A percentile compares a stretch with the other conserved stretches of the same genome.
Evolutionary conservation across 352 stramenopile species (phyloP).

Genomic region (Pythium periplocum): DNA sequence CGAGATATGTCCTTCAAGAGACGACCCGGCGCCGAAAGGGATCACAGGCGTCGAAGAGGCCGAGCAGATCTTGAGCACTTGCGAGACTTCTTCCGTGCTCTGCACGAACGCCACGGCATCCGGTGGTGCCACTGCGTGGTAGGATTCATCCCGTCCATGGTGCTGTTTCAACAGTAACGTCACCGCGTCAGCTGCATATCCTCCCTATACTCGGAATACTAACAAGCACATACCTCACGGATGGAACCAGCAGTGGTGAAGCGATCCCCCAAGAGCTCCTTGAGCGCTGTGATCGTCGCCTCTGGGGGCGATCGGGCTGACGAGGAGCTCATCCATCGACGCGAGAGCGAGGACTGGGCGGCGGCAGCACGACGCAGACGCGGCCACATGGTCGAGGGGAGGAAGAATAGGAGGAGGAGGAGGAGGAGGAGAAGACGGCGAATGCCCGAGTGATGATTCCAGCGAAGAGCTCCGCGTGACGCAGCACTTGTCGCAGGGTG

Average conservation of each 20-base stretch:
- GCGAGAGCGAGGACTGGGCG: too few species aligned
- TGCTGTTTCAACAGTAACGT: slow-evolving; percentile 27
- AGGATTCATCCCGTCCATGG: slow-evolving; percentile 90
- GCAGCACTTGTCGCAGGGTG: too few species aligned
- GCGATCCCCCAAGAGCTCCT: slow-evolving; percentile 58
- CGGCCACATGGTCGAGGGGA: too few species aligned
- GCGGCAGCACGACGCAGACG: too few species aligned
- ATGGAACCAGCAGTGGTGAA: slow-evolving; percentile 60
- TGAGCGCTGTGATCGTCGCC: slow-evolving; percentile 40
- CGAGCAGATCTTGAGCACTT: slow-evolving; percentile 89
- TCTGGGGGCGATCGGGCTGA: slow-evolving; percentile 6
- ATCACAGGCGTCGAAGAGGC: slow-evolving; percentile 87
- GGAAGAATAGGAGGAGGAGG: too few species aligned
- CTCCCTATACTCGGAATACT: too few species aligned
- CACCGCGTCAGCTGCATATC: background rate
- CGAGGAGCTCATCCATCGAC: too few species aligned
- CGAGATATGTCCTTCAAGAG: slow-evolving; percentile 95
- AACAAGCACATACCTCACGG: slow-evolving; percentile 33
- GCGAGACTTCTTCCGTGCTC: slow-evolving; percentile 83
- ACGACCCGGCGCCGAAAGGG: slow-evolving; percentile 89
- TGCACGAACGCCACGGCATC: slow-evolving; percentile 86
- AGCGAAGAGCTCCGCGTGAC: too few species aligned
- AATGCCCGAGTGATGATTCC: too few species aligned
- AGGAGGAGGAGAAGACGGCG: too few species aligned
- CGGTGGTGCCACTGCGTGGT: slow-evolving; percentile 80